Conservation (phyloP, 2,329 filamentous ascomycete species). For the Epichloe aotearoae region DNA sequence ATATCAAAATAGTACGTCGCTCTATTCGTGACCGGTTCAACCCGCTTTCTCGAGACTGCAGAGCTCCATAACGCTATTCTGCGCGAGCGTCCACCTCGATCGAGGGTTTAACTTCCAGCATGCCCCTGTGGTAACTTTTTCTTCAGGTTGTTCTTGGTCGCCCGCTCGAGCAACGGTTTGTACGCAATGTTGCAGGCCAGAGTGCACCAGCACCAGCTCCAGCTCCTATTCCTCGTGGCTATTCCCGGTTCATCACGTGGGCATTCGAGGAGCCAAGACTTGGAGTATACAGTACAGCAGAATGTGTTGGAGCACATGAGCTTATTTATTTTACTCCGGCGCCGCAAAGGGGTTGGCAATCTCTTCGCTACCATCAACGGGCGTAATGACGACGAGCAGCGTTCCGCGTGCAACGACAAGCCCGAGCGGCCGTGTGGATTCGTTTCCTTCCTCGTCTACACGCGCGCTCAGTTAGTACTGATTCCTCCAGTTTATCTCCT, state of each 20-base stretch:
- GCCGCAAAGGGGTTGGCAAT: constrained; percentile 89
- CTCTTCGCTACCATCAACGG: constrained; percentile 86
- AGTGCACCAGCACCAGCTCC: too few species aligned
- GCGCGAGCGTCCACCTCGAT: neutral
- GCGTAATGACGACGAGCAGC: constrained; percentile 81
- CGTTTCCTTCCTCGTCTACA: constrained; percentile 84
- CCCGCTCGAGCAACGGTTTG: neutral
- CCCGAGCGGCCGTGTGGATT: constrained; percentile 65
- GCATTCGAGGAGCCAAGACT: neutral
- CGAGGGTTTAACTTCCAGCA: neutral
- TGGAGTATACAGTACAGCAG: neutral
- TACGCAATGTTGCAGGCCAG: neutral
- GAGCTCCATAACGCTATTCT: neutral
- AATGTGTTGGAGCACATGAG: neutral
- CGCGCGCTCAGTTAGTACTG: neutral
- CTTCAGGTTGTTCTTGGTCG: too few species aligned
- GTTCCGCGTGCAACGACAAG: constrained; percentile 86
- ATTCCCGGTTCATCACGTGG: too few species aligned
- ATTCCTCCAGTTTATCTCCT: too few species aligned
- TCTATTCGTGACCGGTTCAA: neutral
- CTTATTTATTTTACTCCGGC: constrained; percentile 16
- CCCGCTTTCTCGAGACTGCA: neutral
- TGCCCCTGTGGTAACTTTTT: too few species aligned
- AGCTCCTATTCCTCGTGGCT: too few species aligned
- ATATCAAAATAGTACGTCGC: neutral